Evolutionary conservation across 2,329 filamentous ascomycete species (phyloP).

Genomic region (Tolypocladium endophyticum): DNA sequence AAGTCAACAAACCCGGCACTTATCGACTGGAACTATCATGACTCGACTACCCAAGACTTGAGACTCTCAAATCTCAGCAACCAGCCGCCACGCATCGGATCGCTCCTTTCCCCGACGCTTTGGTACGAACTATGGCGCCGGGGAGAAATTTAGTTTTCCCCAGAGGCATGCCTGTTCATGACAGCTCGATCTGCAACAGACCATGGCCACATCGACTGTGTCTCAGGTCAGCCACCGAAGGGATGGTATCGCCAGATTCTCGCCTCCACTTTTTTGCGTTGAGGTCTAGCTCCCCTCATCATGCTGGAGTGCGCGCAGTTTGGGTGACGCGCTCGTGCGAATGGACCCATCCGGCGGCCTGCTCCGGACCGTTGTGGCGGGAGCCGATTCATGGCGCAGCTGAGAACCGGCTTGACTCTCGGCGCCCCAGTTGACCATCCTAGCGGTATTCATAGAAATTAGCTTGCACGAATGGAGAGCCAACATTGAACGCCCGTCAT

Average conservation of each 20-base stretch:
- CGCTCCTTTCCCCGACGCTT: neutral
- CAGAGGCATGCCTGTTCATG: neutral
- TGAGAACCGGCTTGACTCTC: neutral
- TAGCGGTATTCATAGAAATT: neutral
- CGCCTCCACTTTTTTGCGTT: neutral
- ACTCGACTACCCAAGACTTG: neutral
- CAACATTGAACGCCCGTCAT: neutral
- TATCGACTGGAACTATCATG: neutral
- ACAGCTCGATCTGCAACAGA: neutral
- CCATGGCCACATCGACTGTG: constrained; percentile 1
- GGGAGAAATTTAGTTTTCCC: neutral
- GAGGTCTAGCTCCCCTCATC: neutral
- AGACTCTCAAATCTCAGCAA: neutral
- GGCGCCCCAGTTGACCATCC: neutral
- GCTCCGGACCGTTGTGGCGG: neutral
- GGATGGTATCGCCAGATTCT: neutral
- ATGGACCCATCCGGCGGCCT: neutral
- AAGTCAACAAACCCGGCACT: neutral
- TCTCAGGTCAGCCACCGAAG: neutral
- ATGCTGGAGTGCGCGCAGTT: neutral
- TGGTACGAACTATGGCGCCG: neutral
- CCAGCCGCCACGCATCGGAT: neutral
- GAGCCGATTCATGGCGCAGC: neutral
- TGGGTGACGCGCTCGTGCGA: neutral
- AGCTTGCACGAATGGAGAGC: neutral